Evolutionary conservation across 495 filamentous ascomycete species (phyloP).

Genomic region (Penicillium herquei): DNA sequence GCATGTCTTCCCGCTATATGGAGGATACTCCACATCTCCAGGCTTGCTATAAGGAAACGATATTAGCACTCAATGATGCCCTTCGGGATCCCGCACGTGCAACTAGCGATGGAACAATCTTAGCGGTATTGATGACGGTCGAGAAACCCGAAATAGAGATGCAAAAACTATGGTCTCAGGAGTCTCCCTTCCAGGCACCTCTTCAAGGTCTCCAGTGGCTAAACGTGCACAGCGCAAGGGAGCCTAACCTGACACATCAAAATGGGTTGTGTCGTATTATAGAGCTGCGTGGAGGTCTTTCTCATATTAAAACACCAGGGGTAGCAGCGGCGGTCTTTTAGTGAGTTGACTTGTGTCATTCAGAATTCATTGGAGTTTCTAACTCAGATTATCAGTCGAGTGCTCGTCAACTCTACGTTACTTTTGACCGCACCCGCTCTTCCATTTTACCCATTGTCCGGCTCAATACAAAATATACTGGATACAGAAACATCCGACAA

Average conservation of each 20-base stretch:
- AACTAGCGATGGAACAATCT: background rate
- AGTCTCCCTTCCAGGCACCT: conserved; percentile 2
- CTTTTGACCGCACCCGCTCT: background rate
- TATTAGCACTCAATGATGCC: background rate
- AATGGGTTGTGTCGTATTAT: background rate
- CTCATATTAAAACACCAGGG: background rate
- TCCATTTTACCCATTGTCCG: background rate
- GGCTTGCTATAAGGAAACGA: background rate
- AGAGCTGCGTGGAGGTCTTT: background rate
- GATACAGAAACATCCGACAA: background rate
- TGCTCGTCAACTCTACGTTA: conserved; percentile 1
- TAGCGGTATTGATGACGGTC: background rate
- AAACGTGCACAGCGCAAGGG: conserved; percentile 1
- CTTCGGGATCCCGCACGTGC: background rate
- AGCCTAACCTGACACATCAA: background rate
- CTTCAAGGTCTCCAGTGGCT: conserved; percentile 5
- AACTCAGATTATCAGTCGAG: background rate
- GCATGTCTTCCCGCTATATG: background rate
- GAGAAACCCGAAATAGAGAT: background rate
- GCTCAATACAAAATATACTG: background rate
- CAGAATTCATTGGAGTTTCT: background rate
- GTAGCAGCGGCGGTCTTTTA: background rate
- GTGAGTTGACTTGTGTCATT: background rate
- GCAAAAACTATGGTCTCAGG: background rate
- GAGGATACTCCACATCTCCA: background rate